Evolutionary conservation across 768 basidiomycete genomes (phyloP), one percentile per base, ranked within the genome.

Genomic region (Basidioascus undulatus): DNA sequence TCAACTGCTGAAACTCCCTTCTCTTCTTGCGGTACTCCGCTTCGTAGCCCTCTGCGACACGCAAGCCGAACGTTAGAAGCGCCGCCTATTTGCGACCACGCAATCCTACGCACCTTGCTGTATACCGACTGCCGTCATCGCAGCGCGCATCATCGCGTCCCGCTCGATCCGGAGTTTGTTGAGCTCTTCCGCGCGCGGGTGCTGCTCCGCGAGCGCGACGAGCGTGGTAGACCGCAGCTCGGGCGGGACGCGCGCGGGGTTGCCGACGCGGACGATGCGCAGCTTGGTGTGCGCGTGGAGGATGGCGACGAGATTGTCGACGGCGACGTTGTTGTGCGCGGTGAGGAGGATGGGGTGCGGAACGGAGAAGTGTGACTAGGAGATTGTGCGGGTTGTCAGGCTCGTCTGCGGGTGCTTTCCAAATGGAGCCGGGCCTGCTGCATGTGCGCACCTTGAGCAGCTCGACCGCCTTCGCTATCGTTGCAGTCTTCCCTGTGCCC

Each of bases 251-350:
- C 67, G 67, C 19, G 69, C 70, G 10, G 62, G 64, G 33, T 65
- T 69, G 3, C 80, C 82, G 18, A 84, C 65, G 3, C 87, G 76
- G 1, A 89, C 59, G 2, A 84, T 74, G 46, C 71, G 72, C 35
- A 87, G 56, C 4, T 71, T 69, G 1, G 66, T 62, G 6, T 51
- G 41, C 2, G 59, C 56, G 8, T 63, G 64, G 20, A 86, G 63
- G 0, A 78, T 78, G 52, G 76, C 73, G 28, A 86, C 71, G 8
- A 92, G 70, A 49, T 87, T 81, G 54, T 92, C 84, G 16, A 87
- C 82, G 0, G 87, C 84, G 16, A 72, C 79, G 49, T 92, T 87
- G 31, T 87, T 92, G 53, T 80, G 89, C 0, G 86, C 86, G 55
- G 80, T 81, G n/a, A 89, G 76, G 12, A 94, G 68, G 31, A 89